Percentiles rank a stretch among this genome's conserved stretches.
Conservation (phyloP, 2,329 filamentous ascomycete species). For the Mycosphaerella arachidis region DNA sequence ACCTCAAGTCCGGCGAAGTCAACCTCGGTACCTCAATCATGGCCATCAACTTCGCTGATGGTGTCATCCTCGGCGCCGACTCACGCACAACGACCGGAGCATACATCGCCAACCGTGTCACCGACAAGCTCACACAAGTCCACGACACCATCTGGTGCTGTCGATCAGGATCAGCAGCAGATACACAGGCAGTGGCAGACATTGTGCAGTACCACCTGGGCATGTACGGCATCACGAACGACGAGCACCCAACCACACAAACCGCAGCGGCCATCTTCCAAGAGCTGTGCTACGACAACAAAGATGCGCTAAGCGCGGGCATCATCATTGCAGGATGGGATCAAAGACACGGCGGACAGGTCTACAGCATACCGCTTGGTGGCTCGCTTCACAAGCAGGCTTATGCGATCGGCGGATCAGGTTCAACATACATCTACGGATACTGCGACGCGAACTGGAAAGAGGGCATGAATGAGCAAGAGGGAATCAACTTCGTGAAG, state of each 20-base stretch:
- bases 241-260: constrained; percentile 87
- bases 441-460: constrained; percentile 96
- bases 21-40: constrained; percentile 99
- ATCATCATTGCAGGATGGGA: constrained; percentile 99
- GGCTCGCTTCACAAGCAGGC: constrained; percentile 96
- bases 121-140: constrained; percentile 97
- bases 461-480: constrained; percentile 88
- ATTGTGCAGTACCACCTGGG: constrained; percentile 96
- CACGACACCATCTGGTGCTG: constrained; percentile 99
- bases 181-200: constrained; percentile 96
- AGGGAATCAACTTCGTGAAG: constrained; percentile 91
- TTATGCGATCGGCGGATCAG: constrained; percentile 92
- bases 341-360: constrained; percentile 87
- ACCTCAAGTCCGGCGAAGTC: constrained; percentile 97
- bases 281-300: constrained; percentile 97
- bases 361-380: constrained; percentile 94
- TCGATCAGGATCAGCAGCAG: constrained; percentile 92
- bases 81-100: constrained; percentile 95
- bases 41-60: constrained; percentile 98
- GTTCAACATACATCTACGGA: constrained; percentile 98
- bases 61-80: constrained; percentile 95
- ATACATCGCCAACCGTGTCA: constrained; percentile 98
- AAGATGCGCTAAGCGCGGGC: constrained; percentile 86
- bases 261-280: constrained; percentile 95
- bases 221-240: constrained; percentile 85